These are phyloP conservation scores for Chalciporus piperatus DNA, from an alignment of 768 basidiomycete genomes.

Conservation along the genomic window DNA sequence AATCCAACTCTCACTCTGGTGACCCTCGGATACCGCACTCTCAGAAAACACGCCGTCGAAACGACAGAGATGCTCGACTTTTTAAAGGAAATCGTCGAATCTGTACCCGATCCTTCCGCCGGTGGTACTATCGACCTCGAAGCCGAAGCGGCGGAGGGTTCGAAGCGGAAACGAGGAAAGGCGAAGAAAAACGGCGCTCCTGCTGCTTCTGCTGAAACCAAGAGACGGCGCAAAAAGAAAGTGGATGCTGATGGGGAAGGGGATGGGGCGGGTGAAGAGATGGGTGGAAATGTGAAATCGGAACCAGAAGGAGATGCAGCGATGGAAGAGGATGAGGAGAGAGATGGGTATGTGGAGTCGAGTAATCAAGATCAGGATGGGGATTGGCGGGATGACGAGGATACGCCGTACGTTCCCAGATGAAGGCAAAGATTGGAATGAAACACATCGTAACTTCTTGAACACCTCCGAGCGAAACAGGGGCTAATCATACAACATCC, in stretches of 20 bases:
- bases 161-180: conserved; percentile 58
- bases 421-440: conserved; percentile 10
- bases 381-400: conserved; percentile 40
- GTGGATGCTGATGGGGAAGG: conserved; percentile 33
- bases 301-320: conserved; percentile 36
- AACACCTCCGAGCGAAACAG: background rate
- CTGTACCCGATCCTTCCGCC: conserved; percentile 82
- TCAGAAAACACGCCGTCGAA: conserved; percentile 89
- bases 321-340: conserved; percentile 43
- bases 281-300: conserved; percentile 35
- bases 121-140: conserved; percentile 78
- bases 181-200: conserved; percentile 46
- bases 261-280: conserved; percentile 34
- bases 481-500: conserved; percentile 13
- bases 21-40: conserved; percentile 1
- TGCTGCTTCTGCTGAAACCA: conserved; percentile 35
- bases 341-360: conserved; percentile 36
- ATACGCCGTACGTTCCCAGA: conserved; percentile 43
- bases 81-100: conserved; percentile 85
- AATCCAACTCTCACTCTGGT: background rate
- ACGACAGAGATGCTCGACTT: conserved; percentile 90
- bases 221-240: conserved; percentile 51
- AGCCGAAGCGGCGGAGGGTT: conserved; percentile 49
- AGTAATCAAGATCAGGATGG: conserved; percentile 43
- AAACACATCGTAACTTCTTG: background rate